phyloP scores from a whole-genome alignment of 345 rosid genomes.

The Alliaria petiolata region DNA sequence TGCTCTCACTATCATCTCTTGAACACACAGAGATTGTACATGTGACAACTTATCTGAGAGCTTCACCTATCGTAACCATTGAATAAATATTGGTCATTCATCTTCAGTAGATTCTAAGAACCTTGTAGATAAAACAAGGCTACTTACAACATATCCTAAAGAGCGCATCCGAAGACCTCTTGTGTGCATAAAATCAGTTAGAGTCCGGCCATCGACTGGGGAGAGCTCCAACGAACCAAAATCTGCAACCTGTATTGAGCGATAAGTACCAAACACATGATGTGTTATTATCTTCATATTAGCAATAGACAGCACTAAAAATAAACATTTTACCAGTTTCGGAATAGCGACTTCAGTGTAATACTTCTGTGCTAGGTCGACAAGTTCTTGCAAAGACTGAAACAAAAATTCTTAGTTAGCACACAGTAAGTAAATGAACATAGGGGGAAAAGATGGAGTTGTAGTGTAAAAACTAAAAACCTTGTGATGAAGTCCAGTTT shows the following conservation, averaged over 20 bases:
- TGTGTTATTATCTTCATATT: conserved; percentile 11
- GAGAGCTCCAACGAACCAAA: conserved; percentile 98
- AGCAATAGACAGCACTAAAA: not conserved
- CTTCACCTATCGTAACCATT: conserved; percentile 58
- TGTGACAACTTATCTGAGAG: conserved; percentile 95
- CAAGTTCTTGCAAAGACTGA: conserved; percentile 78
- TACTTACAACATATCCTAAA: conserved; percentile 88
- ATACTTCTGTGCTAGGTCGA: conserved; percentile 77
- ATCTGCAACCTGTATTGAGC: conserved; percentile 81
- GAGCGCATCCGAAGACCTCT: conserved; percentile 98
- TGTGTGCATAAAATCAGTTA: conserved; percentile 99
- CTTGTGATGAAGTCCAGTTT: conserved; percentile 93
- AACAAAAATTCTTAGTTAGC: conserved; percentile 34
- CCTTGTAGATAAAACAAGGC: not conserved
- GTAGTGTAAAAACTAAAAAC: conserved; percentile 44
- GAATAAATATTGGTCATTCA: conserved; percentile 6
- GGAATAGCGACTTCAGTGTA: conserved; percentile 92
- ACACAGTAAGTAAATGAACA: conserved; percentile 5
- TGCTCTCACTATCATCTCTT: conserved; percentile 97
- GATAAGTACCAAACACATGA: conserved; percentile 17
- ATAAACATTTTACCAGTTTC: conserved; percentile 62
- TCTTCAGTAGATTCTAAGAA: conserved; percentile 14
- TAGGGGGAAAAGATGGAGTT: conserved; percentile 6
- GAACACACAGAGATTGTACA: conserved; percentile 91
- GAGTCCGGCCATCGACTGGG: conserved; percentile 98